These are phyloP conservation scores for Aureobasidium sp. DNA, from an alignment of 2,329 filamentous ascomycete genomes.

Conservation along the genomic window DNA sequence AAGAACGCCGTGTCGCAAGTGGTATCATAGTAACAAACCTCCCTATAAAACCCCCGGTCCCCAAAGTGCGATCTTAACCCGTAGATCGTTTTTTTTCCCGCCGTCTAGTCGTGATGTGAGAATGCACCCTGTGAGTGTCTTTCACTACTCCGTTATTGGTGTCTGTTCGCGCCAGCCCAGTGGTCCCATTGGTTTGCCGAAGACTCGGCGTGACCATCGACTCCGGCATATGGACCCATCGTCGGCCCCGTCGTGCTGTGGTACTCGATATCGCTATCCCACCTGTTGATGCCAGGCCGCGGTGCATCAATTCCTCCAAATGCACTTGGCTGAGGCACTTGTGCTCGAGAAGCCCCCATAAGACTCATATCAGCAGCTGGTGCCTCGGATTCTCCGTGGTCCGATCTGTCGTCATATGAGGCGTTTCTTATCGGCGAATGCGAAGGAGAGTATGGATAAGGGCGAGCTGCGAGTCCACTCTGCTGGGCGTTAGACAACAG, in stretches of 20 bases:
- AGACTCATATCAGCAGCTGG: neutral
- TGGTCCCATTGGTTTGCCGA: slow-evolving; percentile 10
- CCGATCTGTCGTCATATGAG: neutral
- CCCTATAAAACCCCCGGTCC: neutral
- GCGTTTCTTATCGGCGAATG: slow-evolving; percentile 1
- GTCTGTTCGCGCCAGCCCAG: slow-evolving; percentile 15
- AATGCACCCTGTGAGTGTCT: neutral
- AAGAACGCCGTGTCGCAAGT: slow-evolving; percentile 4
- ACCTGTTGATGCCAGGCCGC: neutral
- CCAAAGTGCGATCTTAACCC: neutral
- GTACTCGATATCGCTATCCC: slow-evolving; percentile 12
- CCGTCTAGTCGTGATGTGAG: neutral
- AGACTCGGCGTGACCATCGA: neutral
- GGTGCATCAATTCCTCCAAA: neutral
- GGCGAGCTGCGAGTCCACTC: neutral
- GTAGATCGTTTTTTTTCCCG: neutral
- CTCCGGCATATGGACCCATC: neutral
- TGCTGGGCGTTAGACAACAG: slow-evolving; percentile 12
- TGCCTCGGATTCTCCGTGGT: neutral
- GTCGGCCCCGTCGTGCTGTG: neutral
- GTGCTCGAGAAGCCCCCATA: neutral
- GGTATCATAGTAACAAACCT: slow-evolving; percentile 3
- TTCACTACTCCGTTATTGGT: neutral
- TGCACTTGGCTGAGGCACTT: neutral
- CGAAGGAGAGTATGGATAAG: slow-evolving; percentile 4